Percentiles rank a stretch among this genome's conserved stretches.
phyloP scores from a whole-genome alignment of 176 grass and related monocot genomes.

The Areca catechu region DNA sequence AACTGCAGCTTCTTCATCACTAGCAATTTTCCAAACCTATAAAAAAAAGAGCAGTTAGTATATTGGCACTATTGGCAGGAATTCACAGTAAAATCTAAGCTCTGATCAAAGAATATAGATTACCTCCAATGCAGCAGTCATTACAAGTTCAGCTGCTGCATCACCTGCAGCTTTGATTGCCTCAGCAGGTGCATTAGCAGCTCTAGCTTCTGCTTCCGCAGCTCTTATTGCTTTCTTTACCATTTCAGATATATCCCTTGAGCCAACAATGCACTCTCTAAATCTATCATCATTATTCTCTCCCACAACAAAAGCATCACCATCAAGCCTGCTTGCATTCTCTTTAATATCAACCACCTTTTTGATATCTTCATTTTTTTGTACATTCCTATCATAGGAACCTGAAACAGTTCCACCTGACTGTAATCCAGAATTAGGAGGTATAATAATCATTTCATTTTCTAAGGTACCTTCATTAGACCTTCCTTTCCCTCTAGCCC shows the following conservation, averaged over 20 bases:
- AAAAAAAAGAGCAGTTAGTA: neutral
- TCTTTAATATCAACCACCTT: conserved; percentile 15
- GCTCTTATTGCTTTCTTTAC: conserved; percentile 85
- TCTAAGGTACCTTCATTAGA: conserved; percentile 47
- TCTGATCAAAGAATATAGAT: conserved; percentile 5
- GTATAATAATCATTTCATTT: conserved; percentile 37
- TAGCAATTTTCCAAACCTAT: conserved; percentile 77
- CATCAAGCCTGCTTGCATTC: conserved; percentile 14
- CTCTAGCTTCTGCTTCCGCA: conserved; percentile 76
- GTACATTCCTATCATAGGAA: conserved; percentile 31
- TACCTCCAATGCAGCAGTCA: conserved; percentile 88
- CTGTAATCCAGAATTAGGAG: conserved; percentile 42
- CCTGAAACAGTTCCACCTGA: conserved; percentile 20
- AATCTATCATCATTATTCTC: conserved; percentile 78
- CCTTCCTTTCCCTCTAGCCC: conserved; percentile 51
- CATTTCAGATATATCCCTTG: conserved; percentile 88
- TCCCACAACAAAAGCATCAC: conserved; percentile 16
- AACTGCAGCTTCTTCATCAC: conserved; percentile 54
- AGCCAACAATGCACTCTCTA: conserved; percentile 76
- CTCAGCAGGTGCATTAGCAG: conserved; percentile 67
- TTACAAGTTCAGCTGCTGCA: conserved; percentile 95
- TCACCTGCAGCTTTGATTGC: conserved; percentile 94
- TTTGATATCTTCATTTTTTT: conserved; percentile 38
- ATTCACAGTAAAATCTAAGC: no score
- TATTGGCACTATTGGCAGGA: no score